Evolutionary conservation across 441 rosid species (phyloP).

Genomic region (Erysimum pusillum): DNA sequence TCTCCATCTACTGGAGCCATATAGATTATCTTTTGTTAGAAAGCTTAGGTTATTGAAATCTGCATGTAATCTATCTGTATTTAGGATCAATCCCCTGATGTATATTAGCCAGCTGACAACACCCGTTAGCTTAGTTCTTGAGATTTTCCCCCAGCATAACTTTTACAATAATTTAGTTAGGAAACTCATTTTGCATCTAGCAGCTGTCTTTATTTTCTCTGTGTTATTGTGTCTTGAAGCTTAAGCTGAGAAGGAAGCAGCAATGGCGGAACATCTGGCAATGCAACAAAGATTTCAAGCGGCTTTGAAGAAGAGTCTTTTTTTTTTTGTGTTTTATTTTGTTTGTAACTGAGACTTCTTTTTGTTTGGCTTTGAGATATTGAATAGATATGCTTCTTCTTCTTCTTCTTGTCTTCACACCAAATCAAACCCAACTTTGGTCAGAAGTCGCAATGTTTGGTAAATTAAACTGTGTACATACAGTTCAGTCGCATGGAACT

Average conservation of each 20-base stretch:
- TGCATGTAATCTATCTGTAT: slow-evolving; percentile 40
- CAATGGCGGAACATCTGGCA: slow-evolving; percentile 25
- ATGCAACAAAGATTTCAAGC: slow-evolving; percentile 31
- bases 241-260: slow-evolving; percentile 1
- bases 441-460: slow-evolving; percentile 5
- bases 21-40: slow-evolving; percentile 35
- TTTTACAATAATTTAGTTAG: slow-evolving; percentile 10
- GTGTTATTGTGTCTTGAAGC: slow-evolving; percentile 31
- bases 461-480: no score
- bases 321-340: neutral
- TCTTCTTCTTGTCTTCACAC: slow-evolving; percentile 11
- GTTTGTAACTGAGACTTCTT: slow-evolving; percentile 1
- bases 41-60: slow-evolving; percentile 12
- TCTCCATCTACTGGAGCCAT: slow-evolving; percentile 43
- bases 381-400: slow-evolving; percentile 11
- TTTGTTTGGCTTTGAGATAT: slow-evolving; percentile 6
- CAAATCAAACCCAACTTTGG: slow-evolving; percentile 1
- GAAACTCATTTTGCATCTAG: slow-evolving; percentile 23
- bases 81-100: slow-evolving; percentile 41
- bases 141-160: neutral
- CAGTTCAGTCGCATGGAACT: no score
- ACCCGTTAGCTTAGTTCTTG: slow-evolving; percentile 27
- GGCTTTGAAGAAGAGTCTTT: slow-evolving; percentile 16
- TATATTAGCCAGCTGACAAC: slow-evolving; percentile 16
- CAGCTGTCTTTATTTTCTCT: slow-evolving; percentile 7